Conservation (phyloP, 257 asterid species). For the Solanum chilense region DNA sequence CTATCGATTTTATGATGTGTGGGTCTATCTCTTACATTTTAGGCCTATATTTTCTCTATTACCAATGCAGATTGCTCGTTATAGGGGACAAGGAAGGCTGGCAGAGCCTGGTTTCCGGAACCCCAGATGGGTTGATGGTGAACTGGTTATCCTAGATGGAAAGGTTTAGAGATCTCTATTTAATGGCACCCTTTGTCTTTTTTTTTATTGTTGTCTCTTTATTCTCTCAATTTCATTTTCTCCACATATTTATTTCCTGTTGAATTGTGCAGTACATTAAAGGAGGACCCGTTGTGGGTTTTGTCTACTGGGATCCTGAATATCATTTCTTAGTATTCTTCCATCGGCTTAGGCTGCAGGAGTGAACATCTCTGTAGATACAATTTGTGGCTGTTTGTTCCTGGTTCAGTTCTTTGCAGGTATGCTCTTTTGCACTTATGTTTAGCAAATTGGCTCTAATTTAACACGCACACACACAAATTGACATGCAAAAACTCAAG, state of each 20-base stretch:
- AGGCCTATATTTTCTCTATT: not conserved
- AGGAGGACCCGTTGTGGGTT: constrained; percentile 95
- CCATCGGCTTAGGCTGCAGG: constrained; percentile 70
- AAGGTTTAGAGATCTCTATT: constrained; percentile 43
- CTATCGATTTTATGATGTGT: not conserved
- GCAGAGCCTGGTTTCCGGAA: constrained; percentile 81
- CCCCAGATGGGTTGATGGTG: constrained; percentile 98
- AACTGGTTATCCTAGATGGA: constrained; percentile 88
- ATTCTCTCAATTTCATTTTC: not conserved
- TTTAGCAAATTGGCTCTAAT: not conserved
- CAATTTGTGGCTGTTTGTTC: constrained; percentile 10
- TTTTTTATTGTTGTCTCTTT: not conserved
- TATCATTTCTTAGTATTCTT: constrained; percentile 79
- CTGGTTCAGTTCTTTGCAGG: constrained; percentile 21
- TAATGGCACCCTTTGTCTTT: not conserved
- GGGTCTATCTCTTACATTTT: not conserved
- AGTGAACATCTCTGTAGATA: constrained; percentile 26
- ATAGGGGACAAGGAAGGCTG: constrained; percentile 88
- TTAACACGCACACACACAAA: no score
- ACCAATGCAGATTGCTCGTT: constrained; percentile 73
- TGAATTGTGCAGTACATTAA: constrained; percentile 62
- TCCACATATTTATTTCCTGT: not conserved
- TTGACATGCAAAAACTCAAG: no score
- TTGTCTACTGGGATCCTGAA: constrained; percentile 90
- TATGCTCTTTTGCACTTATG: constrained; percentile 7